Percentiles rank a stretch among this genome's conserved stretches.
phyloP scores from a whole-genome alignment of 2,329 filamentous ascomycete species.

The Alternaria metachromatica region DNA sequence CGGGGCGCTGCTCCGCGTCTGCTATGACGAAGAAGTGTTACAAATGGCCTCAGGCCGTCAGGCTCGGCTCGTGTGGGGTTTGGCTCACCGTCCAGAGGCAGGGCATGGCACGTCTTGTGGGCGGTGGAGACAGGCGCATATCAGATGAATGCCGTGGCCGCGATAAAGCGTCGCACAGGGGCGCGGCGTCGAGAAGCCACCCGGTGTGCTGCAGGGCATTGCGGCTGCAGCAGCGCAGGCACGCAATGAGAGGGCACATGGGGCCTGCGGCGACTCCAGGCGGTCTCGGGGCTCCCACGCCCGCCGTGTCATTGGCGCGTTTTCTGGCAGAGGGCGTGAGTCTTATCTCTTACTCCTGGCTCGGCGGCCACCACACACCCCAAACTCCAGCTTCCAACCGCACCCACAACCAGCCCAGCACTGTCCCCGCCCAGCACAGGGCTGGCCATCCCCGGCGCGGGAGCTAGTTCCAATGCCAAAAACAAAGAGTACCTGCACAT shows the following conservation, averaged over 20 bases:
- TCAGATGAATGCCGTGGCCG: slow-evolving; percentile 2
- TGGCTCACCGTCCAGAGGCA: background rate
- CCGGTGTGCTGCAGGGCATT: slow-evolving; percentile 20
- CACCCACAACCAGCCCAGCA: slow-evolving; percentile 24
- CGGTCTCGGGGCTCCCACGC: slow-evolving; percentile 21
- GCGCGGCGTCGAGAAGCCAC: background rate
- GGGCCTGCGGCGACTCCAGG: slow-evolving; percentile 13
- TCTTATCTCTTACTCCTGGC: slow-evolving; percentile 39
- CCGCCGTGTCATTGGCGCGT: slow-evolving; percentile 22
- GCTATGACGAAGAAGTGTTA: slow-evolving; percentile 26
- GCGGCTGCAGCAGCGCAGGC: slow-evolving; percentile 24
- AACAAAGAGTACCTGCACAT: slow-evolving; percentile 45
- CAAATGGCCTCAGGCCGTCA: slow-evolving; percentile 20
- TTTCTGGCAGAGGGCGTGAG: slow-evolving; percentile 16
- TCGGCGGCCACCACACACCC: slow-evolving; percentile 23
- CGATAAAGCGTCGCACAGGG: slow-evolving; percentile 6
- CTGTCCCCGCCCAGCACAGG: slow-evolving; percentile 30
- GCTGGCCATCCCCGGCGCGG: slow-evolving; percentile 41
- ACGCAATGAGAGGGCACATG: slow-evolving; percentile 18
- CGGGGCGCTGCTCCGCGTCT: background rate
- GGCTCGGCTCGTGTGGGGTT: slow-evolving; percentile 26
- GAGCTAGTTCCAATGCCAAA: slow-evolving; percentile 42
- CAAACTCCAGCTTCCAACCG: slow-evolving; percentile 23
- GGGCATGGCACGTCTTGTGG: background rate
- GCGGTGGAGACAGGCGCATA: background rate